Base-by-base conservation (phyloP, 2,329 filamentous ascomycete species). In the Dothistroma pini region DNA sequence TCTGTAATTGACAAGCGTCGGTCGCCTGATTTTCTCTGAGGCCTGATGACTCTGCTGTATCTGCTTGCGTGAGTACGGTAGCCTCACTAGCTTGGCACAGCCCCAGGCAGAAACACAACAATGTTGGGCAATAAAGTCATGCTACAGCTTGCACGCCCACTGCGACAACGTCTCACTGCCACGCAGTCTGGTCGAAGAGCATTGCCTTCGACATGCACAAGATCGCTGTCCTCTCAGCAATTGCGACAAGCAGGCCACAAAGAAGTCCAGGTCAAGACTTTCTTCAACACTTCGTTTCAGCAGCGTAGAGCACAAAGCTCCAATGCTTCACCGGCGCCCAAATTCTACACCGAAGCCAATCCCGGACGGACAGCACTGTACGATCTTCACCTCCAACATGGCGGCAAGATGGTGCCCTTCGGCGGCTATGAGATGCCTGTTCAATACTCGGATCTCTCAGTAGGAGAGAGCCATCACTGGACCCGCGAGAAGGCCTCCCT, bases 331-430 rank as follows among this genome's bases (percentile, higher is more conserved):
- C 71, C 71, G 35, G 67, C 70, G 5, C 71, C 72, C 21, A 54
- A 67, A 16, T 69, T 73, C 63, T 71, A 66, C 63, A 70, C 70
- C 7, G 68, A 71, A 50, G 64, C 64, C 2, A 68, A 67, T 19
- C 70, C 66, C 0, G 71, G 71, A 64, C 70, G 59, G 77, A 96
- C 91, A 2, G 86, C 88, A 31, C 81, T 97, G 22, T 89, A 93
- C 76, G 87, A 91, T 70, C 80, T 96, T 22, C 90, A 96, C 75
- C 72, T 93, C 64, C 82, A 85, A 61, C 81, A 90, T 73, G 91
- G 91, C 68, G 95, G 84, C 68, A 97, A 96, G 79, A 95, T 97
- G 86, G 93, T 97, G 54, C 90, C 91, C n/a, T 99, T 97, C 77
- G 93, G 90, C 65, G 92, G 91, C 68, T 96, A 88, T 79, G 82